Percentiles rank a stretch among this genome's conserved stretches.
Evolutionary conservation across 352 stramenopile genomes (phyloP).

Genomic region (Saprolegnia diclina): DNA sequence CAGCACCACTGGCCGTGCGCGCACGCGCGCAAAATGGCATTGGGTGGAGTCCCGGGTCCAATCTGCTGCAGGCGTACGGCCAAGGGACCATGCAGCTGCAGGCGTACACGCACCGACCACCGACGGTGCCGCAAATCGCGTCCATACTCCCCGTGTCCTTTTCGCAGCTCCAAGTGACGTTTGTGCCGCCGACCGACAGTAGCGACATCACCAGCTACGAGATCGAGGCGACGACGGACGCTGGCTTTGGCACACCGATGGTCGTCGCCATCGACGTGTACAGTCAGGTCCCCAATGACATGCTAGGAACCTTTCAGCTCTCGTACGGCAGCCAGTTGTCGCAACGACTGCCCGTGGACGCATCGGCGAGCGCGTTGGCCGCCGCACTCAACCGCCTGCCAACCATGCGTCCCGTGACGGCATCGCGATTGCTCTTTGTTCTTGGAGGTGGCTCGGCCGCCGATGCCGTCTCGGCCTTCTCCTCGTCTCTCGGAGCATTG

Average conservation of each 20-base stretch:
- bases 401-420: conserved; percentile 43
- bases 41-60: conserved; percentile 54
- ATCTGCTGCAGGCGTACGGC: conserved; percentile 50
- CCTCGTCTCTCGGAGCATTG: conserved; percentile 34
- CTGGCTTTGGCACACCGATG: conserved; percentile 41
- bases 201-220: conserved; percentile 46
- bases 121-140: conserved; percentile 38
- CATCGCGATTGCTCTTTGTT: conserved; percentile 44
- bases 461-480: conserved; percentile 40
- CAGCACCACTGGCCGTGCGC: conserved; percentile 53
- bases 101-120: conserved; percentile 35
- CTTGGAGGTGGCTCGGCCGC: conserved; percentile 34
- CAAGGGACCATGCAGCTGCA: conserved; percentile 49
- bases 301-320: conserved; percentile 56
- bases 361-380: conserved; percentile 36
- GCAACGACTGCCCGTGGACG: conserved; percentile 46
- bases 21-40: conserved; percentile 62
- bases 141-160: conserved; percentile 48
- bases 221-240: conserved; percentile 50
- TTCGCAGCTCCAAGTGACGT: conserved; percentile 40
- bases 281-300: conserved; percentile 45
- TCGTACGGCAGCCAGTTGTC: conserved; percentile 53
- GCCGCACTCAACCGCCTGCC: conserved; percentile 41
- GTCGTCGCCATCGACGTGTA: conserved; percentile 49
- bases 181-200: conserved; percentile 24